Evolutionary conservation across 2,329 filamentous ascomycete genomes (phyloP), one percentile per base, ranked within the genome.

Genomic region (Lachnum nothofagi): DNA sequence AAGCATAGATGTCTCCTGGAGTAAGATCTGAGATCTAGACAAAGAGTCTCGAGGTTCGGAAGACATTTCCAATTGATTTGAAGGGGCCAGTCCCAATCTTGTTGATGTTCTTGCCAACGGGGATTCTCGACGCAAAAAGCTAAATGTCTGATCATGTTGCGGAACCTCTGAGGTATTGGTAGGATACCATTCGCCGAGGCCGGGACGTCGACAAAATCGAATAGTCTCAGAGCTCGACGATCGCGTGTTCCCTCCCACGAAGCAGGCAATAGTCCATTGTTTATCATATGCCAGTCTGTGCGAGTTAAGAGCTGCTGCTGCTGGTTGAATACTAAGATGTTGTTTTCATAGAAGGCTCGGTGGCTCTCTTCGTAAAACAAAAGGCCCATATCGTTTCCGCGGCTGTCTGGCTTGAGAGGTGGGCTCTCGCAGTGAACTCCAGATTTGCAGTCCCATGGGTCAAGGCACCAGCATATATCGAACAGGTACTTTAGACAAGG

Each of bases 31-130:
- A 54, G 40, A 49, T 54, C 52, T 3, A 54, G 40, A 40, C 42
- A 43, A 5, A 45, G 41, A 2, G 46, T 47, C 31, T 54, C 19
- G 19, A 54, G 43, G 3, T 39, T 42, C 5, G 46, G 49, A 8
- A 54, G 27, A 9, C 39, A 31, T 12, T 20, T 16, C 48, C 45
- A 55, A 22, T 49, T 45, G 20, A 51, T 46, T 17, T 44, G 44
- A n/a, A 55, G 37, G 4, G 42, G 44, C 44, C 42, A 51, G n/a
- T 42, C 48, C 48, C 43, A 53, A 16, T 42, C 48, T 4, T 12
- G 5, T 38, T 39, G 8, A 10, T 38, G 24, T n/a, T 17, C 7
- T 4, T n/a, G 16, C 10, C 24, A 29, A 5, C n/a, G 41, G 7
- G 10, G 4, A 17, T 16, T 17, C n/a, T 19, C 43, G 42, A 48